These are phyloP conservation scores for Eimeria maxima DNA, from an alignment of 169 alveolate genomes.

Conservation along the genomic window DNA sequence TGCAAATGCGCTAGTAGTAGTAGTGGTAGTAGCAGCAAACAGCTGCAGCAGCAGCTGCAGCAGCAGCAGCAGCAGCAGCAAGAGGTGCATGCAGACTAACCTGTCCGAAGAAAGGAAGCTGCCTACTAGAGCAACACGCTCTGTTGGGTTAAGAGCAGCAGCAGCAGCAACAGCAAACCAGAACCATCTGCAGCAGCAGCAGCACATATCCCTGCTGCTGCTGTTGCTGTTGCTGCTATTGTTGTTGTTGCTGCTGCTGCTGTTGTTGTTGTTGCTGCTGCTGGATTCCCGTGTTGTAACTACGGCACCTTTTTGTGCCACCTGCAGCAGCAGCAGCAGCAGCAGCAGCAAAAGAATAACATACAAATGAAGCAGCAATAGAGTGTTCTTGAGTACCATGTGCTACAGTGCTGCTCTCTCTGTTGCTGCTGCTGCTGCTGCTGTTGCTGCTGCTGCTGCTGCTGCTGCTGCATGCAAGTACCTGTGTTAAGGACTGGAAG, in stretches of 20 bases:
- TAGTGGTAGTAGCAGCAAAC: background rate
- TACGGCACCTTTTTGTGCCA: background rate
- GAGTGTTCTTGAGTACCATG: background rate
- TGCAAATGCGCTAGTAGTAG: background rate
- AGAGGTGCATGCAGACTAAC: background rate
- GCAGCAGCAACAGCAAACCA: constrained; percentile 54
- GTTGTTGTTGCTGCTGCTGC: constrained; percentile 48
- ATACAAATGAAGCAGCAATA: background rate
- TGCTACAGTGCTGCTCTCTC: background rate
- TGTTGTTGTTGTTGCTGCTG: background rate
- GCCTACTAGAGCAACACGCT: background rate
- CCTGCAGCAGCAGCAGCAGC: constrained; percentile 31
- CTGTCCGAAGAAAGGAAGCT: constrained; percentile 33
- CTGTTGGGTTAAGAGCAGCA: background rate
- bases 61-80: background rate
- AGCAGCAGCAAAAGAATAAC: background rate
- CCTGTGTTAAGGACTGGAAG: background rate
- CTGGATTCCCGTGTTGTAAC: background rate
- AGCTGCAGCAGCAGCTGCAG: background rate
- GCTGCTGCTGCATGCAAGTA: background rate
- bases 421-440: background rate
- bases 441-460: constrained; percentile 36
- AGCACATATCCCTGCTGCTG: background rate
- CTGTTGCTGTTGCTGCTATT: background rate
- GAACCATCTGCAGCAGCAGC: constrained; percentile 55